Evolutionary conservation across 106 monocot genomes (phyloP).

Genomic region (Phalaenopsis aphrodite): DNA sequence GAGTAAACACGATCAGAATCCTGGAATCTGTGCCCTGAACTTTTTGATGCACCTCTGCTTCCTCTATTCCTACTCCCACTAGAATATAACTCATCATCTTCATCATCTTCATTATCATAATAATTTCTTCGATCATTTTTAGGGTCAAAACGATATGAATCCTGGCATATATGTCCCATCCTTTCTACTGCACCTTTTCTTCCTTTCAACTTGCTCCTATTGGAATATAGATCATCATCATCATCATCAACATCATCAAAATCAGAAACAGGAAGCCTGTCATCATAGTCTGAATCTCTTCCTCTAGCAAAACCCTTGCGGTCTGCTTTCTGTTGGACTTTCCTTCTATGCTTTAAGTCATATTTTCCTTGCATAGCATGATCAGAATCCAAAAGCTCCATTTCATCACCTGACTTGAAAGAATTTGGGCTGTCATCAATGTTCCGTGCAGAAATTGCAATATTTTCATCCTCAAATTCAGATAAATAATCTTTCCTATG

Average conservation of each 20-base stretch:
- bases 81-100: not conserved
- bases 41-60: not conserved
- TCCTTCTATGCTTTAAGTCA: conserved; percentile 22
- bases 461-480: conserved; percentile 32
- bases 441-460: conserved; percentile 22
- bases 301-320: conserved; percentile 1
- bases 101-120: not conserved
- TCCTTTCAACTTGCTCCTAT: not conserved
- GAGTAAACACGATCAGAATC: not conserved
- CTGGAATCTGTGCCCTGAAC: not conserved
- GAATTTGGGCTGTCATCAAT: conserved; percentile 11
- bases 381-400: conserved; percentile 17
- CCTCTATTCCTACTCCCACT: not conserved
- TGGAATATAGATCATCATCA: conserved; percentile 15
- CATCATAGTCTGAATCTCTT: conserved; percentile 19
- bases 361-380: conserved; percentile 18
- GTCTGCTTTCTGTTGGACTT: conserved; percentile 4
- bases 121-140: conserved; percentile 17
- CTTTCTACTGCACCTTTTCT: not conserved
- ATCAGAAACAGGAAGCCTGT: conserved; percentile 13
- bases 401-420: conserved; percentile 35
- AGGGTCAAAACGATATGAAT: not conserved
- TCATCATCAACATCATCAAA: conserved; percentile 14
- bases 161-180: not conserved
- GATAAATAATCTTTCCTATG: conserved; percentile 13